These are phyloP conservation scores for Ehretia macrophylla DNA, from an alignment of 257 asterid species.

Conservation along the genomic window DNA sequence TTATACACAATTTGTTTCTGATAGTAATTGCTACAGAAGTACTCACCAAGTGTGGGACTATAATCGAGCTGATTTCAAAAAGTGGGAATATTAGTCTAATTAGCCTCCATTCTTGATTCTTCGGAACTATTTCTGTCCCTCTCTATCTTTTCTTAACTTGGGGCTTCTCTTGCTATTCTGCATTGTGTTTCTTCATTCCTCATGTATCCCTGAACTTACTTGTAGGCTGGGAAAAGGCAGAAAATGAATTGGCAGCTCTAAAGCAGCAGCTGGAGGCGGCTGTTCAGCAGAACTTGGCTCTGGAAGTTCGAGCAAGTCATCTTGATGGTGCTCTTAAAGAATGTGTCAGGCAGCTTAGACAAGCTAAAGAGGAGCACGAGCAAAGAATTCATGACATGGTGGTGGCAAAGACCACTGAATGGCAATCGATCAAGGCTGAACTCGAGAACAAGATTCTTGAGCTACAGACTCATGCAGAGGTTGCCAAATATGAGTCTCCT, in stretches of 20 bases:
- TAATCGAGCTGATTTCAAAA: no score
- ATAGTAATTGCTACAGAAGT: no score
- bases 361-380: conserved; percentile 60
- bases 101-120: no score
- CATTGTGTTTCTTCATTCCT: no score
- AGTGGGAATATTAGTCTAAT: no score
- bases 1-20: no score
- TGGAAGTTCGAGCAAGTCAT: conserved; percentile 64
- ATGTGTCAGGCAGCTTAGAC: conserved; percentile 67
- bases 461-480: conserved; percentile 33
- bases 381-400: conserved; percentile 33
- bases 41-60: no score
- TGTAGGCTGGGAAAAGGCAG: conserved; percentile 89
- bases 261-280: conserved; percentile 71
- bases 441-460: conserved; percentile 46
- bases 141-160: no score
- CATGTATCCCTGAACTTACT: background rate
- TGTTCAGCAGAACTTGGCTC: conserved; percentile 53
- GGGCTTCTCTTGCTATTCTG: no score
- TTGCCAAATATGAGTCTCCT: conserved; percentile 22
- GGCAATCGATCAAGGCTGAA: conserved; percentile 37
- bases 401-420: conserved; percentile 31
- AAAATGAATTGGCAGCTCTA: conserved; percentile 51
- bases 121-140: no score
- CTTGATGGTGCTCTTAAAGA: conserved; percentile 77